Conservation (phyloP, 345 rosid genomes). For the Syzygium grande region DNA sequence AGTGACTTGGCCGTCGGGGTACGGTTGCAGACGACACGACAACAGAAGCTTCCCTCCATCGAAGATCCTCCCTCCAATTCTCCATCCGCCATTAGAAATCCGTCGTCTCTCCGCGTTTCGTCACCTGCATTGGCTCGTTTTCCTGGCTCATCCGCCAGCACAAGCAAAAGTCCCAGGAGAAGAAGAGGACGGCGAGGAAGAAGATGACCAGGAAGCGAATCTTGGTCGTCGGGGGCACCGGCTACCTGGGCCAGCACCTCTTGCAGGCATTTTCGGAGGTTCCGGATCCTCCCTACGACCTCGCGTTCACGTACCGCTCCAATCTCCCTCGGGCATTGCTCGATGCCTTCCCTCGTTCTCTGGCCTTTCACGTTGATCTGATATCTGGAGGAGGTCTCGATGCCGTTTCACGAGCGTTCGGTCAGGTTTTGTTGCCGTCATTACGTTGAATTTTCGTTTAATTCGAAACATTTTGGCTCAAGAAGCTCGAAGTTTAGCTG, state of each 20-base stretch:
- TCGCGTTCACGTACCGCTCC: slow-evolving; percentile 65
- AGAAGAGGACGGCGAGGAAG: background rate
- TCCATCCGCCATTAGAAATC: background rate
- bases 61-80: background rate
- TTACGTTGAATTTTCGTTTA: background rate
- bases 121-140: background rate
- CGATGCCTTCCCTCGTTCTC: slow-evolving; percentile 41
- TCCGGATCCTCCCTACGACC: slow-evolving; percentile 23
- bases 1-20: background rate
- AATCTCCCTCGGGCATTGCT: slow-evolving; percentile 36
- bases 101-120: background rate
- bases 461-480: background rate
- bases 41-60: background rate
- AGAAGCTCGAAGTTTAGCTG: background rate
- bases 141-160: background rate
- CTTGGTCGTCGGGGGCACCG: slow-evolving; percentile 78
- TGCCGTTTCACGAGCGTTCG: slow-evolving; percentile 43
- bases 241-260: slow-evolving; percentile 92
- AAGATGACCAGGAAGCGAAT: slow-evolving; percentile 43
- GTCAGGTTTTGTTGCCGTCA: slow-evolving; percentile 29
- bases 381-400: slow-evolving; percentile 48
- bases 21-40: background rate
- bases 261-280: slow-evolving; percentile 34
- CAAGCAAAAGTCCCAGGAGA: background rate
- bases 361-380: slow-evolving; percentile 60